These are phyloP conservation scores for Striga asiatica DNA, from an alignment of 257 asterid species.

Conservation along the genomic window DNA sequence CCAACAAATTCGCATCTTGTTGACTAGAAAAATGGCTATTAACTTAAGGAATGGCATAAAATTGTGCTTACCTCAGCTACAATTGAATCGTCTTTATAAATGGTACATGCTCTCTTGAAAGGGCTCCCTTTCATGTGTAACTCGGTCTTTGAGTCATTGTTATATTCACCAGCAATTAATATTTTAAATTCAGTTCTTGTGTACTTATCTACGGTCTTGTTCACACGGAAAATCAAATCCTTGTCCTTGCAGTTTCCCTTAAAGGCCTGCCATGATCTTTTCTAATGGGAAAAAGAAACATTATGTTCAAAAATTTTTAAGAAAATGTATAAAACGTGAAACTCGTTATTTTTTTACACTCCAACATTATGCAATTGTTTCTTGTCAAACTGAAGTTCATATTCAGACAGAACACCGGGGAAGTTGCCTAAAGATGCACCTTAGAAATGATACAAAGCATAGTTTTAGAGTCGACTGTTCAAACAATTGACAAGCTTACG, in stretches of 20 bases:
- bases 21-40: background rate
- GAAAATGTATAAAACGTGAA: background rate
- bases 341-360: background rate
- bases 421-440: background rate
- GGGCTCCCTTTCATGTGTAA: constrained; percentile 80
- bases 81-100: constrained; percentile 57
- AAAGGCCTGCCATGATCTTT: constrained; percentile 56
- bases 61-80: constrained; percentile 58
- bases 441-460: background rate
- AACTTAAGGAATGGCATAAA: background rate
- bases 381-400: background rate
- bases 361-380: background rate
- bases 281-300: constrained; percentile 29
- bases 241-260: constrained; percentile 35
- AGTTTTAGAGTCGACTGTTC: background rate
- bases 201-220: constrained; percentile 34
- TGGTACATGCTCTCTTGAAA: constrained; percentile 76
- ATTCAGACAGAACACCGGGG: background rate
- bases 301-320: constrained; percentile 1
- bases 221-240: constrained; percentile 40
- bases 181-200: constrained; percentile 50
- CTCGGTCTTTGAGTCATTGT: constrained; percentile 36
- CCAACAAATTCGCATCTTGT: no score
- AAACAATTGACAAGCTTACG: no score
- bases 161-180: constrained; percentile 27